These are phyloP conservation scores for Xylaria flabelliformis DNA, from an alignment of 495 filamentous ascomycete species.

Conservation along the genomic window DNA sequence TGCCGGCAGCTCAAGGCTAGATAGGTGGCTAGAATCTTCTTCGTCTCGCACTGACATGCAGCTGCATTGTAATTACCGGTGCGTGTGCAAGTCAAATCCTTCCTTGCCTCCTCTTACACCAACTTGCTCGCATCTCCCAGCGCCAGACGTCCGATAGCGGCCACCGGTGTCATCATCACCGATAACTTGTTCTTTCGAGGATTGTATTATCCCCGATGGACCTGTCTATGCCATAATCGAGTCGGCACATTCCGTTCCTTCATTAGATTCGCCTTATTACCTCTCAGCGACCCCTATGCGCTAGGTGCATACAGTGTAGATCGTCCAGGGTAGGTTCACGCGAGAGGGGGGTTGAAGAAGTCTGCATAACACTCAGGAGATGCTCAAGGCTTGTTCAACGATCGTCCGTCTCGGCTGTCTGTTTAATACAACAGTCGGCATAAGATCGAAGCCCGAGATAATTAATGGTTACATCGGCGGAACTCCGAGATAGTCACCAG, in stretches of 20 bases:
- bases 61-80: slow-evolving; percentile 22
- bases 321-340: slow-evolving; percentile 13
- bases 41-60: slow-evolving; percentile 7
- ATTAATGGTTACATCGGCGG: not conserved
- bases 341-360: not conserved
- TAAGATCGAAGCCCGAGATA: not conserved
- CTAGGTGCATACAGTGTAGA: not conserved
- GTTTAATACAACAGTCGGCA: not conserved
- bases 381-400: not conserved
- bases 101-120: not conserved
- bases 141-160: slow-evolving; percentile 17
- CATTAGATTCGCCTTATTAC: not conserved
- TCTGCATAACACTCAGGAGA: not conserved
- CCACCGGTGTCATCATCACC: not conserved
- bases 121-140: slow-evolving; percentile 7
- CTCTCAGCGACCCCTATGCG: not conserved
- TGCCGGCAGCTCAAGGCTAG: not conserved
- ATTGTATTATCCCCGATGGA: not conserved
- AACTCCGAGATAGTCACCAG: not conserved
- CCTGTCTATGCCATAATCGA: not conserved
- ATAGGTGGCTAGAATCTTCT: not conserved
- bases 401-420: not conserved
- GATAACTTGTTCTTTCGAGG: not conserved
- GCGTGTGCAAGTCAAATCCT: not conserved
- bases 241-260: slow-evolving; percentile 7